Evolutionary conservation across 225 moss, liverwort and hornwort genomes (phyloP).

Genomic region (Physcomitrellopsis africana): DNA sequence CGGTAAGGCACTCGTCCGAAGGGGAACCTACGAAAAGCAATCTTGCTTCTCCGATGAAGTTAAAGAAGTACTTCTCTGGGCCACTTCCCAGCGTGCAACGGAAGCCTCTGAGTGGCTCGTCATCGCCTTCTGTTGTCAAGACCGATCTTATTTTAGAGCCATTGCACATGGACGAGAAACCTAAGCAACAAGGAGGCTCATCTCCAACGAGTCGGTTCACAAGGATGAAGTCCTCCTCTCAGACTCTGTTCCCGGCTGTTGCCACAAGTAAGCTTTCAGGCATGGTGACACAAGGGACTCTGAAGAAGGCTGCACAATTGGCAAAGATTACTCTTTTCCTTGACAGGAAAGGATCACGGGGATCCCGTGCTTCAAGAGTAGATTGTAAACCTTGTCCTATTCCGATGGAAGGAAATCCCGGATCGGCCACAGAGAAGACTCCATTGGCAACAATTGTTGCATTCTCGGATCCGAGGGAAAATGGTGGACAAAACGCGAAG

Average conservation of each 20-base stretch:
- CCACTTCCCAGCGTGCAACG: conserved; percentile 42
- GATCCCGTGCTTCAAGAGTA: conserved; percentile 34
- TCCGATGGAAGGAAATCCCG: background rate
- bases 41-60: conserved; percentile 28
- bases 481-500: background rate
- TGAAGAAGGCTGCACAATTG: conserved; percentile 40
- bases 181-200: conserved; percentile 24
- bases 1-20: conserved; percentile 18
- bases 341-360: conserved; percentile 40
- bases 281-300: conserved; percentile 39
- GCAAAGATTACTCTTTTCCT: conserved; percentile 41
- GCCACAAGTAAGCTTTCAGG: conserved; percentile 36
- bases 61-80: conserved; percentile 44
- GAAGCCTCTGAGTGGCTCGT: conserved; percentile 21
- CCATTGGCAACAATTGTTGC: conserved; percentile 11
- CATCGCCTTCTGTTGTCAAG: conserved; percentile 28
- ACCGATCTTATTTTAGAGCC: conserved; percentile 26
- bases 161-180: conserved; percentile 19
- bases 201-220: conserved; percentile 33
- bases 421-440: background rate
- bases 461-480: background rate
- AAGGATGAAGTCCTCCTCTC: conserved; percentile 32
- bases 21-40: conserved; percentile 10
- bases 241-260: conserved; percentile 34
- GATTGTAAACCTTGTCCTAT: conserved; percentile 1